These are phyloP conservation scores for Pterocarpus santalinus DNA, from an alignment of 306 rosid species.

Conservation along the genomic window DNA sequence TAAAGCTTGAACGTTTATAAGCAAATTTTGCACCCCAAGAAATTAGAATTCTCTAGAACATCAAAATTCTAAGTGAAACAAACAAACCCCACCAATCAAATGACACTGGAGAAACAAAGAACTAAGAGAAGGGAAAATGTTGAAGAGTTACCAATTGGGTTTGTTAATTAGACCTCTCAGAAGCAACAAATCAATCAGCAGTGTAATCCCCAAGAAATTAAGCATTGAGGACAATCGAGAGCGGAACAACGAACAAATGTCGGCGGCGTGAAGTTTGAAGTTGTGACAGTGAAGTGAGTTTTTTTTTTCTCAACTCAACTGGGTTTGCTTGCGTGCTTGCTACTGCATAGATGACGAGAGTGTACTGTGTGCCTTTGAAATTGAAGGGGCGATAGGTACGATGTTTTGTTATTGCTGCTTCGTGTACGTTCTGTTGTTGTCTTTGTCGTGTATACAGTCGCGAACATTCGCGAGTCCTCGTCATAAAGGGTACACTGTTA, in stretches of 20 bases:
- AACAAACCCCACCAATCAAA: conserved; percentile 32
- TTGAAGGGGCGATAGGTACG: neutral
- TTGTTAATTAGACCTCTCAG: neutral
- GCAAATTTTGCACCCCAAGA: conserved; percentile 23
- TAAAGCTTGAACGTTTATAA: conserved; percentile 35
- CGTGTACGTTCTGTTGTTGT: neutral
- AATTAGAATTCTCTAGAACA: conserved; percentile 9
- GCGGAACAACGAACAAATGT: conserved; percentile 37
- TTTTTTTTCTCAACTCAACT: too few relatives aligned
- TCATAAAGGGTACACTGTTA: too few relatives aligned
- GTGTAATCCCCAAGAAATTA: neutral
- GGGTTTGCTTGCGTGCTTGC: too few relatives aligned
- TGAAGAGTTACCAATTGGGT: conserved; percentile 32
- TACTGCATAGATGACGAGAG: too few relatives aligned
- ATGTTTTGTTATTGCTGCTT: neutral
- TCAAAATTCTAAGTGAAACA: conserved; percentile 27
- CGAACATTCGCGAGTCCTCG: too few relatives aligned
- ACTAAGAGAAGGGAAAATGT: neutral
- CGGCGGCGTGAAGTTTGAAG: conserved; percentile 39
- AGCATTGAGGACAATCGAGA: conserved; percentile 7
- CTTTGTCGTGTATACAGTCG: neutral
- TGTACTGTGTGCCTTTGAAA: neutral
- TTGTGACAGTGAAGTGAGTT: too few relatives aligned
- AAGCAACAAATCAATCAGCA: neutral
- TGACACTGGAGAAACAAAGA: neutral